These are phyloP conservation scores for Diplocarpon mali DNA, from an alignment of 2,329 filamentous ascomycete genomes.

Conservation along the genomic window DNA sequence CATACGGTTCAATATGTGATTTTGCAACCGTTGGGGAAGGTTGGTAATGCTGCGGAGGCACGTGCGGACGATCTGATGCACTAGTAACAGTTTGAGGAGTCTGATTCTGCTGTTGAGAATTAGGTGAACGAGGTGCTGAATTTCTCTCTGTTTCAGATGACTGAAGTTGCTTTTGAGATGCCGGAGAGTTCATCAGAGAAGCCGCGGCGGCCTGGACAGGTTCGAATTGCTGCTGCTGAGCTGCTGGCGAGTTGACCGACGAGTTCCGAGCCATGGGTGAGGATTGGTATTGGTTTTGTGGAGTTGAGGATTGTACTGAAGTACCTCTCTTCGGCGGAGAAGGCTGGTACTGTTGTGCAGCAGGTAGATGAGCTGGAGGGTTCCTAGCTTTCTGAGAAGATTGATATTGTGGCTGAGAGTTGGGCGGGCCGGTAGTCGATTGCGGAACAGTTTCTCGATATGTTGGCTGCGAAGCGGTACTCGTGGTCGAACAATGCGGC, in stretches of 20 bases:
- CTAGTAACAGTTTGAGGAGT: neutral
- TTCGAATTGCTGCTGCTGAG: neutral
- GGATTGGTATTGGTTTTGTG: neutral
- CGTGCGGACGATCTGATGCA: neutral
- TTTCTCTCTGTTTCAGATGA: neutral
- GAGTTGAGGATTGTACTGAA: neutral
- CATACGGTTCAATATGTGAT: neutral
- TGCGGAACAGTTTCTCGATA: neutral
- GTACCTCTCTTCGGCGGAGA: too few species aligned
- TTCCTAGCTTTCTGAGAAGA: neutral
- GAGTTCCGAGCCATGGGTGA: neutral
- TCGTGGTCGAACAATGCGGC: neutral
- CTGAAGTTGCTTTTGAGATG: neutral
- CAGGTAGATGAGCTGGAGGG: neutral
- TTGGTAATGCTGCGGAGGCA: neutral
- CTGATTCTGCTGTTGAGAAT: neutral
- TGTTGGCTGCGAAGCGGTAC: neutral
- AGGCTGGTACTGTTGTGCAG: neutral
- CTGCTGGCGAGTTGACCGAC: neutral
- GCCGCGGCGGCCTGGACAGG: neutral
- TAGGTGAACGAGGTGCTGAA: neutral
- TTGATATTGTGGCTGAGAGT: neutral
- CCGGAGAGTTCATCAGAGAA: neutral
- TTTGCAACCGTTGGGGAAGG: neutral
- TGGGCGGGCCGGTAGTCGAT: neutral